Evolutionary conservation across 129 eudicot species (phyloP), one percentile per base, ranked within the genome.

Genomic region (Artemisia tridentata): DNA sequence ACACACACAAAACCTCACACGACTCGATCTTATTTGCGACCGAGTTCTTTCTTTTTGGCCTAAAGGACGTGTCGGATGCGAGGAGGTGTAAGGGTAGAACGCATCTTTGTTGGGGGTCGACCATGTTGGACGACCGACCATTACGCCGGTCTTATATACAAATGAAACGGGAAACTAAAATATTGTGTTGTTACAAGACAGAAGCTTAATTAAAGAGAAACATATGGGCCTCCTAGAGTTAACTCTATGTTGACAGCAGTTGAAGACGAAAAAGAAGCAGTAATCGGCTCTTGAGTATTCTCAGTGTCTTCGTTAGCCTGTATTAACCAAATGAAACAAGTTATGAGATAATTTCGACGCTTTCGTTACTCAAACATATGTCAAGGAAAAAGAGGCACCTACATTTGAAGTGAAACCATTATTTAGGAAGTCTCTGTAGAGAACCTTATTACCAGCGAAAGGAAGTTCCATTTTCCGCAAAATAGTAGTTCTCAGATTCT

Each of bases 321-420:
- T 2, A 49, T 67, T 23, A 5, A 7, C 29, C 11, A 13, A 4
- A 38, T 12, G 10, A 2, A 15, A 63, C 20, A 34, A 1, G 14
- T n/a, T 11, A 53, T 53, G 20, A 62, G 1, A 12, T 7, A 25
- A 15, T 7, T 15, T 31, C 5, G 41, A 60, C 16, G 1, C 15
- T 34, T 4, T 34, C 31, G 47, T 63, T 63, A 17, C 7, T 5
- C 45, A 17, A 55, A 18, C 21, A 4, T 19, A 8, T 55, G 16
- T 61, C 48, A 61, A 25, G 16, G n/a, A 61, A 31, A 61, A 4
- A 2, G 19, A 61, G 41, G 17, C n/a, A 2, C 16, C 3, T 48
- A 67, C 72, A 49, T 23, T 23, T 19, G 60, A 67, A 11, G 58
- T 48, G 71, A 23, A 47, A 13, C 58, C 21, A 49, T 17, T 23